Evolutionary conservation across 2,329 filamentous ascomycete species (phyloP), one percentile per base, ranked within the genome.

Genomic region (Arachnopeziza araneosa): DNA sequence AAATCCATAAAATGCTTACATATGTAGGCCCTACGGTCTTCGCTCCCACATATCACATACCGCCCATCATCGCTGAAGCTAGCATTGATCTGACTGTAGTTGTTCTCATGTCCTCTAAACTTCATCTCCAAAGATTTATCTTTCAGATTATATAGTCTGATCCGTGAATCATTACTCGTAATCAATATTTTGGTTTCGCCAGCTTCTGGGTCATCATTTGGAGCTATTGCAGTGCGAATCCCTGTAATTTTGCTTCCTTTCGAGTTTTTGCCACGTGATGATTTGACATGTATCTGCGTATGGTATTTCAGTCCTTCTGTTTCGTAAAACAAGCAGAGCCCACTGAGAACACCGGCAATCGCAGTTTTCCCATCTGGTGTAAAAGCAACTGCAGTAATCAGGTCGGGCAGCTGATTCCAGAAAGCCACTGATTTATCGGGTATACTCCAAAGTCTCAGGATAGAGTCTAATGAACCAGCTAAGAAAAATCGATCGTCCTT

Each of bases 181-280:
- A 99, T 86, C 7, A 99, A 78, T 2, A 99, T 78, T 69, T 96
- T 96, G 55, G 91, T 82, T 57, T 93, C 88, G 2, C 67, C 69
- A 23, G 24, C 36, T 57, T 82, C 82, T 1, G 78, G 76, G 55
- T 82, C 77, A 23, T 80, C 76, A 1, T 80, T 78, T 4, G 86
- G 85, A 54, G 85, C 78, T 19, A 77, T 75, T 64, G 88, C 86
- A 0, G 91, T 89, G 69, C 93, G 87, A 57, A 99, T 96, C 7
- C 92, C 93, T 0, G 95, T 98, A 67, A 99, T 96, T 73, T 99
- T 99, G 77, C 92, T 96, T 6, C 93, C 93, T 73, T 96, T 97
- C 4, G 93, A 89, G 70, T 97, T 98, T 71, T 92, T 93, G 2
- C 95, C 93, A 61, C 93, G 83, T 0, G 91, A 91, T 0, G 93